phyloP scores from a whole-genome alignment of 345 rosid genomes.

The Moricandia moricandioides region DNA sequence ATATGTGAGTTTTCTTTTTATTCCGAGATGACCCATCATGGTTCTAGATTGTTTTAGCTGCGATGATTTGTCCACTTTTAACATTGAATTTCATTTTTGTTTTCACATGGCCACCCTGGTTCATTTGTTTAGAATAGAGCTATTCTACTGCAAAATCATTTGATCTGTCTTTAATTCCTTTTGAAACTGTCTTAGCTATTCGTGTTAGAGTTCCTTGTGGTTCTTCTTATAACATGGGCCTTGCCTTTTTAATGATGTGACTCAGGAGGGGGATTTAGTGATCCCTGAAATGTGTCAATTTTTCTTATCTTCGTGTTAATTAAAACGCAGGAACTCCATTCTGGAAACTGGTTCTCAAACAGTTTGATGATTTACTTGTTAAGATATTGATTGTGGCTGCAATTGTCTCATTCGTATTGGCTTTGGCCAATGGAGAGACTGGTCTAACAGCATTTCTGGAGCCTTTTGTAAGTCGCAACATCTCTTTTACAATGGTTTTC shows the following conservation, averaged over 20 bases:
- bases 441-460: constrained; percentile 95
- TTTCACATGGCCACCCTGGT: background rate
- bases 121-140: background rate
- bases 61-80: background rate
- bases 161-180: constrained; percentile 4
- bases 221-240: constrained; percentile 6
- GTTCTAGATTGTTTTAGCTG: constrained; percentile 9
- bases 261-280: background rate
- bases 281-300: background rate
- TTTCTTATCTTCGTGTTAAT: constrained; percentile 17
- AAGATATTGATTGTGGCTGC: constrained; percentile 98
- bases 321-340: constrained; percentile 78
- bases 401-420: constrained; percentile 75
- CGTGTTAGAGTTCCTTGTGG: constrained; percentile 2
- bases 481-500: constrained; percentile 24
- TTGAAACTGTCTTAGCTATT: background rate
- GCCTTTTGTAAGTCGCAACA: constrained; percentile 77
- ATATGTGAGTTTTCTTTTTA: background rate
- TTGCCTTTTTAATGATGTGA: background rate
- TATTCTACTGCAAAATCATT: background rate
- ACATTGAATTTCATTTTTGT: background rate
- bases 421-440: constrained; percentile 93
- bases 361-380: constrained; percentile 97
- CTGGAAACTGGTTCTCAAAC: constrained; percentile 96
- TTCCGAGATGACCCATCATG: constrained; percentile 6